Conservation (phyloP, 139 green algal genomes). For the Astrephomene gubernaculifera region DNA sequence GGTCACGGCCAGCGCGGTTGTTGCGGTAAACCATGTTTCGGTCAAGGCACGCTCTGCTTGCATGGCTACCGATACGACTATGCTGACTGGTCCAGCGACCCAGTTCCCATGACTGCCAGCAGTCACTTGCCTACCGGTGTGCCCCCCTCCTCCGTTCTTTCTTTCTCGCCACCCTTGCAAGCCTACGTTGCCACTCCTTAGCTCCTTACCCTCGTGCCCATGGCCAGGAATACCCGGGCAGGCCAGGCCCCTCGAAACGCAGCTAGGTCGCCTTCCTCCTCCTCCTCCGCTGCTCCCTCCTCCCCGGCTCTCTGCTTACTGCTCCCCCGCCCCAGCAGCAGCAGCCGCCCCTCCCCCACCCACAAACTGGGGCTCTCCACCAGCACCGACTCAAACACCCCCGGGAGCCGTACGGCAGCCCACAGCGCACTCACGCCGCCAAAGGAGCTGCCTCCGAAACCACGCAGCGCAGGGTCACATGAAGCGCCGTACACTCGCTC, state of each 20-base stretch:
- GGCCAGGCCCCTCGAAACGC: slow-evolving; percentile 50
- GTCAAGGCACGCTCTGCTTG: no score
- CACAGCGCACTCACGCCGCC: slow-evolving; percentile 65
- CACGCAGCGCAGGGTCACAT: slow-evolving; percentile 21
- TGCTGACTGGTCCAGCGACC: background rate
- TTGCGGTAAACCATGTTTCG: background rate
- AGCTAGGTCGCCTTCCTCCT: no score
- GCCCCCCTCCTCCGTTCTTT: background rate
- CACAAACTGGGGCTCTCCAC: slow-evolving; percentile 67
- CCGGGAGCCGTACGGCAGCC: slow-evolving; percentile 10
- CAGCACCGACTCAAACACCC: slow-evolving; percentile 53
- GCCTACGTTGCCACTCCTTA: background rate
- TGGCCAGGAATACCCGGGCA: slow-evolving; percentile 53
- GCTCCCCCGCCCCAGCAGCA: no score
- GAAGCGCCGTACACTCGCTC: slow-evolving; percentile 42
- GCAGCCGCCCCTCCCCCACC: slow-evolving; percentile 52
- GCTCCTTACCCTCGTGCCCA: slow-evolving; percentile 40
- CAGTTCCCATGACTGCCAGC: background rate
- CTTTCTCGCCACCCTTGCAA: background rate
- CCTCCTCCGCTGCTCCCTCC: no score
- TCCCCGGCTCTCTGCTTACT: no score
- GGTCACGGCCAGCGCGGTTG: background rate
- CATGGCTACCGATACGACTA: background rate
- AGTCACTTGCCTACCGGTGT: no score
- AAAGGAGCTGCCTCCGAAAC: slow-evolving; percentile 67